Conservation (phyloP, 768 basidiomycete species). For the Calocera cornea region DNA sequence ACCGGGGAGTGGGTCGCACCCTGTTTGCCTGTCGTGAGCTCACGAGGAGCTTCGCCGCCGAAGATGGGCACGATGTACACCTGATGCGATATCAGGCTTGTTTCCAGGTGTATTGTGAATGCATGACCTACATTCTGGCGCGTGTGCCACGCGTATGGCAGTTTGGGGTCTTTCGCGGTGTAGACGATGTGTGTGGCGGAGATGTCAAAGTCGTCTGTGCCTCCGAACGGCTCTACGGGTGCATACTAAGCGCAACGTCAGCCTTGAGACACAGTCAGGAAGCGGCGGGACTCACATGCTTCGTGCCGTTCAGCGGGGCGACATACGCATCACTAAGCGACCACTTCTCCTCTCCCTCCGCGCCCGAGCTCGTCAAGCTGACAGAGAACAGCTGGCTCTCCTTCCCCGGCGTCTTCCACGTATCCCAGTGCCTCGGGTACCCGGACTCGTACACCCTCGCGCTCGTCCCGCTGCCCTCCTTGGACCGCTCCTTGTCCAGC, state of each 20-base stretch:
- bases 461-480: conserved; percentile 53
- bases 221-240: conserved; percentile 83
- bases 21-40: conserved; percentile 71
- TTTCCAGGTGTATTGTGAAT: not conserved
- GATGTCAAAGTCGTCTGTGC: conserved; percentile 64
- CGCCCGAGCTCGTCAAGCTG: conserved; percentile 33
- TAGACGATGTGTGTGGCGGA: conserved; percentile 59
- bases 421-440: conserved; percentile 66
- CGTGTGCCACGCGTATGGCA: conserved; percentile 73
- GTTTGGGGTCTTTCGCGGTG: conserved; percentile 69
- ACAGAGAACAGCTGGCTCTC: conserved; percentile 59
- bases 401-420: conserved; percentile 57
- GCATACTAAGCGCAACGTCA: conserved; percentile 33
- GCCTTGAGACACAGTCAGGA: not conserved
- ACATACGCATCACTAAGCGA: conserved; percentile 37
- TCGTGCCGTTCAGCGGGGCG: conserved; percentile 52
- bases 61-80: conserved; percentile 53
- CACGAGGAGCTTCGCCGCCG: conserved; percentile 37
- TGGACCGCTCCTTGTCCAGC: conserved; percentile 48
- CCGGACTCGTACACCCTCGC: conserved; percentile 57
- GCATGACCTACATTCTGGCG: conserved; percentile 64
- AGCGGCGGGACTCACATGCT: conserved; percentile 40
- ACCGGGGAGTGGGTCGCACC: conserved; percentile 68
- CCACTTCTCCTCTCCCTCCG: conserved; percentile 35
- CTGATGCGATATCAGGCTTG: conserved; percentile 26